These are phyloP conservation scores for Lactarius hengduanensis DNA, from an alignment of 768 basidiomycete genomes.

Conservation along the genomic window DNA sequence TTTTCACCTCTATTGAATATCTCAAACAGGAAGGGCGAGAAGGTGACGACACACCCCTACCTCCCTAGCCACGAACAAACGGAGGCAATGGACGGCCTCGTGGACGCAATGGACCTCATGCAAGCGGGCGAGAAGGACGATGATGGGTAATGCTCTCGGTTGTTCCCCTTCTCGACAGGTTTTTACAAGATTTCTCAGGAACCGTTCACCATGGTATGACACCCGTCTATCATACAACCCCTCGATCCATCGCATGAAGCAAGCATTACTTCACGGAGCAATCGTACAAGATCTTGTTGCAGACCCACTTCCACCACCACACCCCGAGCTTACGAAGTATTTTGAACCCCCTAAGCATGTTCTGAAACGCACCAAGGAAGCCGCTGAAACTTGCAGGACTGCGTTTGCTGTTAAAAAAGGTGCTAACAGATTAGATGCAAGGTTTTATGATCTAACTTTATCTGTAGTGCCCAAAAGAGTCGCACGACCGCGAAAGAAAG, in stretches of 20 bases:
- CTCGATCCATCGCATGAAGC: slow-evolving; percentile 85
- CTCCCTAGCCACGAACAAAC: slow-evolving; percentile 77
- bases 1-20: slow-evolving; percentile 80
- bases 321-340: slow-evolving; percentile 81
- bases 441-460: neutral
- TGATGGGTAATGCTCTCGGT: slow-evolving; percentile 51
- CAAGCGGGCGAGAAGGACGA: slow-evolving; percentile 73
- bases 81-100: slow-evolving; percentile 81
- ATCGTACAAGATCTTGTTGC: slow-evolving; percentile 68
- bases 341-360: slow-evolving; percentile 74
- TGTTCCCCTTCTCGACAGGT: slow-evolving; percentile 1
- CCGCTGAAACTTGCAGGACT: slow-evolving; percentile 60
- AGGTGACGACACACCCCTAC: slow-evolving; percentile 72
- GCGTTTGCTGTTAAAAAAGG: slow-evolving; percentile 81
- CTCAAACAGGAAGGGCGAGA: slow-evolving; percentile 71
- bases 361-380: slow-evolving; percentile 54
- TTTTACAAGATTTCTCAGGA: slow-evolving; percentile 40
- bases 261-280: slow-evolving; percentile 89
- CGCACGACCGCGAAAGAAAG: slow-evolving; percentile 56
- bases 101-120: slow-evolving; percentile 88
- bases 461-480: slow-evolving; percentile 62
- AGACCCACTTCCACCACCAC: slow-evolving; percentile 80
- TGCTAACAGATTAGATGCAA: slow-evolving; percentile 30
- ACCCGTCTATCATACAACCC: slow-evolving; percentile 81
- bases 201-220: slow-evolving; percentile 72